Base-by-base conservation (phyloP, 2,329 filamentous ascomycete genomes). In the Clarireedia monteithiana region DNA sequence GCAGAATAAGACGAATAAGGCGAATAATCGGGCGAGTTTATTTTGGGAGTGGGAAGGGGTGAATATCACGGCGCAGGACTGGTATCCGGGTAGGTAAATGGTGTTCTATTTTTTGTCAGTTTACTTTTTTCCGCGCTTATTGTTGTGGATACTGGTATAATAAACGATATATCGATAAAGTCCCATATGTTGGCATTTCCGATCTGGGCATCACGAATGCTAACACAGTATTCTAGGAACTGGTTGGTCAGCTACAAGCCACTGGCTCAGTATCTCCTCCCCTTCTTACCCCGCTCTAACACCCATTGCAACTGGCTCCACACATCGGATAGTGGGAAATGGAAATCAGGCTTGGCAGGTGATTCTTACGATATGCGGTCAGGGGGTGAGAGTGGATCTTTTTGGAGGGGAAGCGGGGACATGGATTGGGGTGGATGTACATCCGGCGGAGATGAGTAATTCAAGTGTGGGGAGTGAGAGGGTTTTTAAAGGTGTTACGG, bases 391-490 rank as follows among this genome's bases (percentile, higher is more conserved):
- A 9, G 34, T 38, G 7, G 39, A 40, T 40, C 14, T 20, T n/a
- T 40, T 15, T 15, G 39, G 39, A 15, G 39, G 39, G 39, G 39
- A 40, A 40, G 39, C 39, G 15, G 15, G 15, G 6, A 40, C 39
- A 14, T 40, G 39, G 39, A 20, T 40, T 40, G 39, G 14, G 15
- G 15, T 20, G 17, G 39, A 20, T 40, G 2, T 15, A 40, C 39
- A 40, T 17, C 39, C 39, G 17, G 39, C 39, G 15, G 39, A 15
- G 15, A 58, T 60, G 56, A 27, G 52, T 4, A 60, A 60, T 48
- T 55, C 53, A 15, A 58, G 15, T 17, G 14, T 47, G 4, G 20
- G 6, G 5, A 57, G 50, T 42, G 24, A 20, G 15, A 42, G 30
- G 47, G 52, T 12, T 5, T 60, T 50, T 44, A 44, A 50, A 4